These are phyloP conservation scores for Moricandia moricandioides DNA, from an alignment of 345 rosid genomes.

Conservation along the genomic window DNA sequence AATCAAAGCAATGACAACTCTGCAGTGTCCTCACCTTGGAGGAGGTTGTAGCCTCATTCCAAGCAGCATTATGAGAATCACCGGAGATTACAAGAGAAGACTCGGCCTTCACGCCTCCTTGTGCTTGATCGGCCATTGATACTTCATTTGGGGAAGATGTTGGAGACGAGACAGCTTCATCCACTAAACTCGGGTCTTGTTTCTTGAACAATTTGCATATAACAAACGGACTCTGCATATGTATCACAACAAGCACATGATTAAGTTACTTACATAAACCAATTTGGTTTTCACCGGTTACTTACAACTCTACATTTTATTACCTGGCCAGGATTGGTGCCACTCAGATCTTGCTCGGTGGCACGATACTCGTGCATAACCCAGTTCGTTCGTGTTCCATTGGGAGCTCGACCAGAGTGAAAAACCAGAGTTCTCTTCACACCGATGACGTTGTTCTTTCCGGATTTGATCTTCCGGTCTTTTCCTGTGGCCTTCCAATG, in stretches of 20 bases:
- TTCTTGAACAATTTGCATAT: conserved; percentile 71
- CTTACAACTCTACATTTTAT: background rate
- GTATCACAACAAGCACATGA: conserved; percentile 11
- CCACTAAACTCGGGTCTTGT: conserved; percentile 43
- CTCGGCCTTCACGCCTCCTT: conserved; percentile 28
- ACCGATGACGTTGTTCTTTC: conserved; percentile 49
- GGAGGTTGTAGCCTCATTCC: background rate
- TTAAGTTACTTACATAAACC: background rate
- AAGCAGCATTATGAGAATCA: conserved; percentile 16
- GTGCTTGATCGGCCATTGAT: conserved; percentile 28
- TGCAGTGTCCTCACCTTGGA: conserved; percentile 38
- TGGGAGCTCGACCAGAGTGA: conserved; percentile 83
- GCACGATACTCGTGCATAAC: conserved; percentile 96
- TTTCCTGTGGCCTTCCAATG: conserved; percentile 98
- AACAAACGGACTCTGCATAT: conserved; percentile 59
- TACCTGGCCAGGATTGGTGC: conserved; percentile 88
- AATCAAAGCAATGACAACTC: background rate
- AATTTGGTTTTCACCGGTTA: background rate
- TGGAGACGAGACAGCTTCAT: conserved; percentile 46
- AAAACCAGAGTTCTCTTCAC: conserved; percentile 93
- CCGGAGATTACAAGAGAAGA: conserved; percentile 16
- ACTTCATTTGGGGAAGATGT: conserved; percentile 38
- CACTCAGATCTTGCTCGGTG: conserved; percentile 58
- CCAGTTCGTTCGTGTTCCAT: conserved; percentile 72
- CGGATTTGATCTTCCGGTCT: conserved; percentile 68